Percentiles rank a stretch among this genome's conserved stretches.
Evolutionary conservation across 139 green algal species (phyloP).

Genomic region (Chlorella sp.): DNA sequence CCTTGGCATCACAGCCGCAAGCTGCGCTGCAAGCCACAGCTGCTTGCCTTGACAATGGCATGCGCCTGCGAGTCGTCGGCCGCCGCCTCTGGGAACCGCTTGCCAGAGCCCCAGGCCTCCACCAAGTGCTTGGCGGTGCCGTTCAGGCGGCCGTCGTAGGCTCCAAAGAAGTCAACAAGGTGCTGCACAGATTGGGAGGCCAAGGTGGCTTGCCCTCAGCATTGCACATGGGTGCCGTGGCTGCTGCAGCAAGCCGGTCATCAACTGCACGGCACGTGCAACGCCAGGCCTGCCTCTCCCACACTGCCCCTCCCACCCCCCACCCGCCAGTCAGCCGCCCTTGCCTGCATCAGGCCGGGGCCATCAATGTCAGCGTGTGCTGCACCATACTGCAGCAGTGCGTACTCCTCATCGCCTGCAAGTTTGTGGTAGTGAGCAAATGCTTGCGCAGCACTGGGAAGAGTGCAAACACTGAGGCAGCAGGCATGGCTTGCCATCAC

Average conservation of each 20-base stretch:
- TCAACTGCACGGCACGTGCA: no score
- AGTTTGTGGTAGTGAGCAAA: no score
- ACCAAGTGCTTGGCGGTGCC: constrained; percentile 44
- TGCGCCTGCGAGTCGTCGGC: constrained; percentile 59
- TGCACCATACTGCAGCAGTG: constrained; percentile 46
- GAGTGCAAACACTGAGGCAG: no score
- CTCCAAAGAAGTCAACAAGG: constrained; percentile 37
- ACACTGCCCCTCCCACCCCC: no score
- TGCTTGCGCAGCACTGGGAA: no score
- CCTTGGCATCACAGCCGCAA: no score
- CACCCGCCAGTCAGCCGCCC: background rate
- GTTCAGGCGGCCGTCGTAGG: constrained; percentile 50
- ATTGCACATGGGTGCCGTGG: no score
- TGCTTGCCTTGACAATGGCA: constrained; percentile 44
- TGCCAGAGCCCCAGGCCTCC: constrained; percentile 38
- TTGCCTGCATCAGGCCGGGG: constrained; percentile 7
- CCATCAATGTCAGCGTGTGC: constrained; percentile 19
- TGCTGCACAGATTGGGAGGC: no score
- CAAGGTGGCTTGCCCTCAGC: no score
- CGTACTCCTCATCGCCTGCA: constrained; percentile 52
- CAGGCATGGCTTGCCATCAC: no score
- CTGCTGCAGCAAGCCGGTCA: no score
- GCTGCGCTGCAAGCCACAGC: background rate
- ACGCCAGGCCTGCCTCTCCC: no score
- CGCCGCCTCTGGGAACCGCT: constrained; percentile 48